These are phyloP conservation scores for Cercis canadensis DNA, from an alignment of 306 rosid genomes.

Conservation along the genomic window DNA sequence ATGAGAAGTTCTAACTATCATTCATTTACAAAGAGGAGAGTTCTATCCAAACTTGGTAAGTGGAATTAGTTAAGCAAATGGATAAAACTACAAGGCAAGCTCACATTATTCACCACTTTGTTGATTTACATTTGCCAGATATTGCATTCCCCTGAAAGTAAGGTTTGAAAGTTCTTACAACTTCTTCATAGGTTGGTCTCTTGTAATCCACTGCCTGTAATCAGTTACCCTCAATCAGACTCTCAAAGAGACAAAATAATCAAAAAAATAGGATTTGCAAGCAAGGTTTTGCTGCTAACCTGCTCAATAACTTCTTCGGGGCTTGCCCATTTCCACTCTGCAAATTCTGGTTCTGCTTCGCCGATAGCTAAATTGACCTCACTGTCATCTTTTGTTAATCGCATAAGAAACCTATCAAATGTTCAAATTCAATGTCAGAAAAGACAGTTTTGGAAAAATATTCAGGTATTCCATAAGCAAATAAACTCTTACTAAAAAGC, in stretches of 20 bases:
- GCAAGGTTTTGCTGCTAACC: conserved; percentile 47
- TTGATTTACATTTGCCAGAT: conserved; percentile 84
- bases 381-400: conserved; percentile 35
- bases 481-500: too few relatives aligned
- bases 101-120: conserved; percentile 78
- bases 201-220: conserved; percentile 97
- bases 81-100: conserved; percentile 45
- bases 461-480: not conserved
- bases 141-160: conserved; percentile 62
- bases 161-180: conserved; percentile 76
- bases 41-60: conserved; percentile 47
- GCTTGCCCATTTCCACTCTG: conserved; percentile 98
- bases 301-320: conserved; percentile 90
- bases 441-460: conserved; percentile 13
- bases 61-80: conserved; percentile 46
- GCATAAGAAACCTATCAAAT: too few relatives aligned
- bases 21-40: conserved; percentile 66
- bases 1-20: conserved; percentile 48
- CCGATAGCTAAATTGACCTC: conserved; percentile 86
- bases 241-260: too few relatives aligned
- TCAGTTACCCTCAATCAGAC: conserved; percentile 29
- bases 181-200: conserved; percentile 95
- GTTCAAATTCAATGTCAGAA: conserved; percentile 27
- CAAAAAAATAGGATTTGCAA: not conserved
- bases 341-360: conserved; percentile 89